phyloP scores from a whole-genome alignment of 1,284 basidiomycete genomes.

The Malassezia psittaci region DNA sequence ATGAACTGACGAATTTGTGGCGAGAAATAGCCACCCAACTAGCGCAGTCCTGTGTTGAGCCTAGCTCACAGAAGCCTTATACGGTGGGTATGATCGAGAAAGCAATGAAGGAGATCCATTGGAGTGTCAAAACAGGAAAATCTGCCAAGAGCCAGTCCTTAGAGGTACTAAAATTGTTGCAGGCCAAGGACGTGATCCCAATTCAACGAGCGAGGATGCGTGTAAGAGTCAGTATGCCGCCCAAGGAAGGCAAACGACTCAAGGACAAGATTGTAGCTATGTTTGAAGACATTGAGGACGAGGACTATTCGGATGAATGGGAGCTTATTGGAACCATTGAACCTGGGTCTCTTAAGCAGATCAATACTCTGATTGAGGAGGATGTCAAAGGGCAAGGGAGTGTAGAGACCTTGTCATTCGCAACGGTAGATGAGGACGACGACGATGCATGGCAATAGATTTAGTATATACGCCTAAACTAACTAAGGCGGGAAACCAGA shows the following conservation, averaged over 20 bases:
- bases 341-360: conserved; percentile 75
- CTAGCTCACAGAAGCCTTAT: conserved; percentile 74
- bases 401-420: conserved; percentile 51
- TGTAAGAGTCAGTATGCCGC: conserved; percentile 68
- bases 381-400: conserved; percentile 68
- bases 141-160: conserved; percentile 79
- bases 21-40: conserved; percentile 90
- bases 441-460: conserved; percentile 22
- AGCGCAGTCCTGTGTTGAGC: conserved; percentile 89
- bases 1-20: conserved; percentile 70
- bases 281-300: conserved; percentile 73
- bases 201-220: conserved; percentile 89
- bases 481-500: conserved; percentile 36
- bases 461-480: not conserved
- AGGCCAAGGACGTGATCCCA: conserved; percentile 64
- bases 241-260: conserved; percentile 62
- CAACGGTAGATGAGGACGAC: conserved; percentile 33
- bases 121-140: conserved; percentile 76
- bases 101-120: conserved; percentile 88
- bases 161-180: conserved; percentile 74
- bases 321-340: conserved; percentile 79
- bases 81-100: conserved; percentile 95
- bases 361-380: conserved; percentile 79
- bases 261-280: conserved; percentile 63
- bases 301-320: conserved; percentile 72